Evolutionary conservation across 306 rosid genomes (phyloP), one percentile per base, ranked within the genome.

Genomic region (Cucurbita moschata): DNA sequence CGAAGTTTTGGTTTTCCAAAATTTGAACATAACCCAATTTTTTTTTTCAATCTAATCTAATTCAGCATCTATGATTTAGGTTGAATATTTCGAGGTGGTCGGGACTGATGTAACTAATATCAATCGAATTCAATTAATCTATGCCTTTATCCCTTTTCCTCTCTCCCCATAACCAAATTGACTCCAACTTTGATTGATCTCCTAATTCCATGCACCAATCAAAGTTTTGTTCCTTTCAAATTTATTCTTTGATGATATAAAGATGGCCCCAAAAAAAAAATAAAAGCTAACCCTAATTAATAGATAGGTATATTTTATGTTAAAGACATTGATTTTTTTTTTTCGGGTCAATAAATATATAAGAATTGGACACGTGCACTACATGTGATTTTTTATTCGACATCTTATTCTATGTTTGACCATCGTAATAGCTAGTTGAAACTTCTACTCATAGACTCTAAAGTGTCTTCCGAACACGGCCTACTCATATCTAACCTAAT

Each of bases 121-220:
- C 26, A 26, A 26, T 26, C 26, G 26, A 26, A 26, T 26, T 68
- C 73, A 46, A 68, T 68, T 68, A 1, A 47, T 47, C 56, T 68
- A 1, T 10, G 42, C 19, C 12, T 46, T 67, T 67, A 40, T 40
- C 1, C 18, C 37, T 60, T 61, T 4, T 40, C 56, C 7, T 14
- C 56, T 21, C 18, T 26, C 57, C 35, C 16, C 52, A 11, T 5
- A 46, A 21, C 9, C 53, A 44, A 66, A 66, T 21, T 44, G 6
- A 30, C 60, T 50, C 74, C 14, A 70, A 70, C 44, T 70, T 50
- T 70, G 60, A 70, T 50, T 70, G 60, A 70, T 70, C 15, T 70
- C 47, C 46, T n/a, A 62, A 18, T 70, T 70, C 74, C 74, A 70
- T 70, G 74, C 74, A 70, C 74, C 74, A 51, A 30, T 52, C 74